phyloP scores from a whole-genome alignment of 2,329 filamentous ascomycete species.

The Cordyceps militaris region DNA sequence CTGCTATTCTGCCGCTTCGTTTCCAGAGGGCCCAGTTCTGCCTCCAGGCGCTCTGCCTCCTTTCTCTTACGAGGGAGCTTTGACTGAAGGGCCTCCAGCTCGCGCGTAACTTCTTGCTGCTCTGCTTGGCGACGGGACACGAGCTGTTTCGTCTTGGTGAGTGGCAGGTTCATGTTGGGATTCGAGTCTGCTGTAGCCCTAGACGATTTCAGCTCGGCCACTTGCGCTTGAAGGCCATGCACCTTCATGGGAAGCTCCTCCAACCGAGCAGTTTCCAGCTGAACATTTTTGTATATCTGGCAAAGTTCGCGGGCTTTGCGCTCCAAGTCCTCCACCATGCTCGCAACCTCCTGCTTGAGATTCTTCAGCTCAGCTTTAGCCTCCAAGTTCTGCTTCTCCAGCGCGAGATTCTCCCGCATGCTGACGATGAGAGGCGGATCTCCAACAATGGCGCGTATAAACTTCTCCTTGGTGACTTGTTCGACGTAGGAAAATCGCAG shows the following conservation, averaged over 20 bases:
- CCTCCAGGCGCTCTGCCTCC: conserved; percentile 58
- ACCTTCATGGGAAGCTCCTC: conserved; percentile 46
- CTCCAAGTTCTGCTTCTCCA: conserved; percentile 61
- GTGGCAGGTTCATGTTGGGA: conserved; percentile 46
- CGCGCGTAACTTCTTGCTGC: conserved; percentile 51
- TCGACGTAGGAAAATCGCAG: conserved; percentile 96
- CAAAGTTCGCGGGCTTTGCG: conserved; percentile 51
- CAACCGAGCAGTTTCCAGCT: conserved; percentile 41
- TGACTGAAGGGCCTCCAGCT: conserved; percentile 55
- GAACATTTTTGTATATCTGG: conserved; percentile 43
- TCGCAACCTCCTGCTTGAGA: conserved; percentile 71
- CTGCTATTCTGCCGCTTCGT: conserved; percentile 57
- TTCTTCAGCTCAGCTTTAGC: conserved; percentile 71
- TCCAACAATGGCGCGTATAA: conserved; percentile 84
- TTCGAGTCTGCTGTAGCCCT: conserved; percentile 30
- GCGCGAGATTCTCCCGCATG: conserved; percentile 69
- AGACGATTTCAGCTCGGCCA: conserved; percentile 37
- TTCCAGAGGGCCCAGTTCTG: conserved; percentile 63
- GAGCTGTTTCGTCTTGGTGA: conserved; percentile 49
- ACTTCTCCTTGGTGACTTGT: conserved; percentile 97
- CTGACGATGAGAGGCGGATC: conserved; percentile 83
- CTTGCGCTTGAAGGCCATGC: conserved; percentile 39
- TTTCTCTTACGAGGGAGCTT: conserved; percentile 58
- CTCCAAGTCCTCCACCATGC: conserved; percentile 68
- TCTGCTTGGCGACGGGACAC: conserved; percentile 45